Evolutionary conservation across 148 eudicot genomes (phyloP).

Genomic region (Chenopodium album): DNA sequence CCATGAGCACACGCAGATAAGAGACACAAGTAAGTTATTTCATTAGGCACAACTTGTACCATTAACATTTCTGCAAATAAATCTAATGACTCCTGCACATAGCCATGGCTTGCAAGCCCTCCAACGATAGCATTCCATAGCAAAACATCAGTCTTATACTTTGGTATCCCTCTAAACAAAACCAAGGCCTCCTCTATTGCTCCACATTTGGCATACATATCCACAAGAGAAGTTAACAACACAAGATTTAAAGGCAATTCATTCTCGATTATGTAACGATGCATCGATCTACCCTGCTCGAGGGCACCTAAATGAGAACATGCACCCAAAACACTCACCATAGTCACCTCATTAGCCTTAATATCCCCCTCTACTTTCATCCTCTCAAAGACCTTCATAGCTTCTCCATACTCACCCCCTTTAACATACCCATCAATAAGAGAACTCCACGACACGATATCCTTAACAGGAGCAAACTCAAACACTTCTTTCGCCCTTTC

Average conservation of each 20-base stretch:
- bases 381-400: constrained; percentile 55
- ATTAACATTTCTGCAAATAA: constrained; percentile 57
- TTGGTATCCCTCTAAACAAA: constrained; percentile 54
- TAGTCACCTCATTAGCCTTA: constrained; percentile 82
- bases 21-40: constrained; percentile 75
- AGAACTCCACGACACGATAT: constrained; percentile 91
- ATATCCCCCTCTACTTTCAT: constrained; percentile 46
- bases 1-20: constrained; percentile 85
- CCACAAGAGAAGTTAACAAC: constrained; percentile 69
- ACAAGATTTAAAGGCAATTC: constrained; percentile 51
- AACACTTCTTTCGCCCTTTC: constrained; percentile 51
- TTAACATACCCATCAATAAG: constrained; percentile 86
- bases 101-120: constrained; percentile 84
- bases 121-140: constrained; percentile 89
- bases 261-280: constrained; percentile 51
- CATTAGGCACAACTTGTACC: constrained; percentile 54
- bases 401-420: constrained; percentile 55
- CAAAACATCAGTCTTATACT: constrained; percentile 54
- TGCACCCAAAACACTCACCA: constrained; percentile 88
- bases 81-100: constrained; percentile 49
- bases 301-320: constrained; percentile 88
- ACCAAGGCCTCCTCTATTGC: constrained; percentile 64
- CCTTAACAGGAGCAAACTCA: constrained; percentile 58
- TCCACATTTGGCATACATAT: constrained; percentile 95
- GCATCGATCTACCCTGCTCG: constrained; percentile 68